These are phyloP conservation scores for Coemansia sp. DNA, from an alignment of 192 early-diverging fungal genomes.

Conservation along the genomic window DNA sequence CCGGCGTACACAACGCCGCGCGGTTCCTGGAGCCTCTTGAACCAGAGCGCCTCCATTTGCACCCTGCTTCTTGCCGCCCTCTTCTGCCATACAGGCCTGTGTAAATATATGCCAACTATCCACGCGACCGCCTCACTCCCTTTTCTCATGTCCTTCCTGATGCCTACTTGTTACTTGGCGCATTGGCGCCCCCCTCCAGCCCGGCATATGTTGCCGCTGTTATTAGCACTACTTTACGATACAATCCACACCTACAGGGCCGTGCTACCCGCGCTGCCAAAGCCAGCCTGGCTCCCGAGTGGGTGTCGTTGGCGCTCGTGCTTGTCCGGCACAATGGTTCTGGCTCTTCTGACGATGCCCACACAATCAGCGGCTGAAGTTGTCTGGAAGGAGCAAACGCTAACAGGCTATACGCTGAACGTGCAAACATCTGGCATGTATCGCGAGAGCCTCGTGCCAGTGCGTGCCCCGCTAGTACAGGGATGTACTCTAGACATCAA, in stretches of 20 bases:
- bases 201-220: too few relatives aligned
- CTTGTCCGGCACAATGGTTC: neutral
- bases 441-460: conserved; percentile 4
- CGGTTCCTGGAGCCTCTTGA: too few relatives aligned
- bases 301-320: neutral
- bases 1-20: too few relatives aligned
- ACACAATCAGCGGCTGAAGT: conserved; percentile 8
- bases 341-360: neutral
- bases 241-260: too few relatives aligned
- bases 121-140: neutral
- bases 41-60: neutral
- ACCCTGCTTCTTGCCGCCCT: neutral
- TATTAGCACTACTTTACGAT: too few relatives aligned
- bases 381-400: neutral
- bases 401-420: conserved; percentile 12
- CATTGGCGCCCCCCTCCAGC: neutral
- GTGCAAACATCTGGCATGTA: neutral
- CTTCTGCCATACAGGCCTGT: neutral
- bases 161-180: neutral
- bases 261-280: too few relatives aligned
- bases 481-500: conserved; percentile 7
- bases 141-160: too few relatives aligned
- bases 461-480: conserved; percentile 5
- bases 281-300: too few relatives aligned
- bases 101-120: neutral